Evolutionary conservation across 352 stramenopile genomes (phyloP), one percentile per base, ranked within the genome.

Genomic region (Heterotrichella gracilis): DNA sequence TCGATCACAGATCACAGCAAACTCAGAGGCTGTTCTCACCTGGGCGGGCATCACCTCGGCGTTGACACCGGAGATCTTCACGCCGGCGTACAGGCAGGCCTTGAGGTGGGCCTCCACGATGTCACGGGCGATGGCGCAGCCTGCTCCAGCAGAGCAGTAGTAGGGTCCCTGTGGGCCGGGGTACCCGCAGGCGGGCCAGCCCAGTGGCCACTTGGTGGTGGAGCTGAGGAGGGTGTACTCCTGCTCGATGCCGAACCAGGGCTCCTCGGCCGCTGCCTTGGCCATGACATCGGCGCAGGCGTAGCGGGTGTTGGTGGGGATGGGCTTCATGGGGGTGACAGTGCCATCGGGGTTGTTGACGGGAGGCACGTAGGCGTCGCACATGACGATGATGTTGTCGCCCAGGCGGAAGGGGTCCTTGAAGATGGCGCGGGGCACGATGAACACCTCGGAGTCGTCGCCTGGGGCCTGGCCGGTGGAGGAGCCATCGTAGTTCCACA

Each of bases 401-500:
- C 86, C 77, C 25, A 82, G 80, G 64, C 89, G 84, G 83, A 96
- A 96, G 19, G 89, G 89, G 82, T 96, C 89, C 70, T 83, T 84
- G 81, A 94, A 95, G 72, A 95, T 93, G 71, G 84, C 81, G 64
- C 83, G 79, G 39, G 82, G n/a, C n/a, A 81, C 80, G 20, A 88
- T 73, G 68, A 87, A 74, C 74, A 88, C 82, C 72, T 88, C 82
- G 72, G 81, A 87, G 79, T 88, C 82, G 73, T 95, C 84, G 40
- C 89, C 89, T 0, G 89, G 88, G 19, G 89, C 89, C 78, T 96
- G 89, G 69, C 79, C 84, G 17, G 89, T 96, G 63, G 84, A 94
- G 24, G 82, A 93, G 69, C 89, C 89, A 73, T 96, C 89, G 75
- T 95, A 96, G 81, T 96, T 96, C 89, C 89, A 96, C 53, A 91